Evolutionary conservation across 2,329 filamentous ascomycete genomes (phyloP), one percentile per base, ranked within the genome.

Genomic region (Drechslerella stenobrocha): DNA sequence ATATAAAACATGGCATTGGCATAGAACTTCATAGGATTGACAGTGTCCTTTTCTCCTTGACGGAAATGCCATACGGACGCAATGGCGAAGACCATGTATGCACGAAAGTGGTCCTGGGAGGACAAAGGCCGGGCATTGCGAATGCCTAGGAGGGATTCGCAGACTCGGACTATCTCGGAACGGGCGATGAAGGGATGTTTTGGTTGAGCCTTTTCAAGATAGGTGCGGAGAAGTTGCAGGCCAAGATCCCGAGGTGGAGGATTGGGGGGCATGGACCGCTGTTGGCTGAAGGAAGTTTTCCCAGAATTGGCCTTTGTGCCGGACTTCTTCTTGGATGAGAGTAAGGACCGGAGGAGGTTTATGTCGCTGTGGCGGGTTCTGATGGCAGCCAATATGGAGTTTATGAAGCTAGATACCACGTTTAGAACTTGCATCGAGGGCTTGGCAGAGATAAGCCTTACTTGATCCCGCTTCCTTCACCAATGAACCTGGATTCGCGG

Each of bases 1-100:
- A 69, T 69, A 37, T 69, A 69, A 15, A 63, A 69, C 64, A 69
- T 69, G n/a, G 64, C 64, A 28, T 69, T 61, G 20, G 64, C 64
- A 30, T 69, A 69, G 47, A 63, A 69, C 30, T 69, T 69, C 64
- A 69, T 69, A 9, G 64, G 64, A 30, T 69, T 69, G 6, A 69
- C 64, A 9, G 51, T 69, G 24, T 69, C 64, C 47, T 69, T 69
- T 20, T 69, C 64, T 2, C 64, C 64, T 45, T 69, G 64, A 13
- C 58, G 45, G 40, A 69, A 69, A 15, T 69, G 64, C 57, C 56
- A 69, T 15, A 69, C 64, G 6, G 57, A 63, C 8, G 57, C 64
- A 28, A 69, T 61, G 2, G 64, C 64, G 9, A 69, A 69, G 9
- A 69, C 58, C 64, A 69, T 69, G 20, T 61, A 69, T 28, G 45